Percentiles rank a stretch among this genome's conserved stretches.
These are phyloP conservation scores for Candolleomyces efflorescens DNA, from an alignment of 768 basidiomycete genomes.

Conservation along the genomic window DNA sequence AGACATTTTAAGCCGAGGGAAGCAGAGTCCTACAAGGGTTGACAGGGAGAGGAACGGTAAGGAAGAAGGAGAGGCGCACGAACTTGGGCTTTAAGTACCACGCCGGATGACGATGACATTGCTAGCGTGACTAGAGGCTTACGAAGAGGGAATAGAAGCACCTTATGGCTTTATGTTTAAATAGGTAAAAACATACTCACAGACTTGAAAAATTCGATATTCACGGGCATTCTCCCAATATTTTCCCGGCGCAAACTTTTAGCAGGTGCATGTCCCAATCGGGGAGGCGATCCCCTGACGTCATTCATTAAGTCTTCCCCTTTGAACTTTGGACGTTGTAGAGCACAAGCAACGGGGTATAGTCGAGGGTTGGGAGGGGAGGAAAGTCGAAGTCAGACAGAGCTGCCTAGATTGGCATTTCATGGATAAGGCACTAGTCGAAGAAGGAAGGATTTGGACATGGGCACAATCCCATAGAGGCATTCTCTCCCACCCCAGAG, in stretches of 20 bases:
- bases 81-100: background rate
- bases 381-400: background rate
- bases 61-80: background rate
- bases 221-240: background rate
- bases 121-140: background rate
- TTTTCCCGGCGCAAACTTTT: background rate
- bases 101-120: background rate
- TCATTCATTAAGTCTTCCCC: background rate
- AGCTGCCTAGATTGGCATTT: background rate
- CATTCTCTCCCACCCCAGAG: background rate
- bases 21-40: conserved; percentile 1
- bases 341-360: background rate
- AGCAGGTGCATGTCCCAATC: background rate
- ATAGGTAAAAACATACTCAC: background rate
- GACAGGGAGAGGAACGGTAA: conserved; percentile 3
- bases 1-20: conserved; percentile 28
- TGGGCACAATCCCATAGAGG: background rate
- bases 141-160: background rate
- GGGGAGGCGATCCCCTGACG: background rate
- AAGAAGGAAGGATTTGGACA: conserved; percentile 1
- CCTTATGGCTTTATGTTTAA: conserved; percentile 1
- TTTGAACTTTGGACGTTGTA: background rate
- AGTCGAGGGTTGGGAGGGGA: background rate
- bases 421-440: background rate
- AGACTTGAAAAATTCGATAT: background rate